A percentile compares a stretch with the other conserved stretches of the same genome.
Evolutionary conservation across 78 protist species (phyloP).

Genomic region (Anaeramoeba flamelloides): DNA sequence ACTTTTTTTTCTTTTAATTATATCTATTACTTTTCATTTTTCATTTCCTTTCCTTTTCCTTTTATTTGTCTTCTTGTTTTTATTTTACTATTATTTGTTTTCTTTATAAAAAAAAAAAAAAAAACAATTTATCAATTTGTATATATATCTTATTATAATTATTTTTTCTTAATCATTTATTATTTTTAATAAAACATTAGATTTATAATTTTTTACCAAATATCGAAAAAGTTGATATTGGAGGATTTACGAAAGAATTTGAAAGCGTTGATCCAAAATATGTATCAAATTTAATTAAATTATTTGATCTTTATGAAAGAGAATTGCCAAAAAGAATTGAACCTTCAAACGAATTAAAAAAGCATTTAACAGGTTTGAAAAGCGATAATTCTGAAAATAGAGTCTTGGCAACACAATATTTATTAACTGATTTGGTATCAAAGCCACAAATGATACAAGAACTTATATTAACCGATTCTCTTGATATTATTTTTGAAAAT

Average conservation of each 20-base stretch:
- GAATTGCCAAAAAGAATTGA: background rate
- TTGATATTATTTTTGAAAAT: background rate
- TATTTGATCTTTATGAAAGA: background rate
- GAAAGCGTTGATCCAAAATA: background rate
- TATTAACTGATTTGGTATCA: background rate
- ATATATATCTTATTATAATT: background rate
- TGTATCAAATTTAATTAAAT: background rate
- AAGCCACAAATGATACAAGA: background rate
- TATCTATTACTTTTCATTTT: too few relatives aligned
- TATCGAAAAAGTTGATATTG: background rate
- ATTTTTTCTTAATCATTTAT: background rate
- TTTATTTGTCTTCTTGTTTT: too few relatives aligned
- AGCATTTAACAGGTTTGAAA: background rate
- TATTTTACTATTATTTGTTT: too few relatives aligned
- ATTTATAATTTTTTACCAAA: background rate
- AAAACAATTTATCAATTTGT: too few relatives aligned
- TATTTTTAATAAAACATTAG: background rate
- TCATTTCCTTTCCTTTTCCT: too few relatives aligned
- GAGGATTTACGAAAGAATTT: background rate
- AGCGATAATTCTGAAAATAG: background rate
- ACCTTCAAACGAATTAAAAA: background rate
- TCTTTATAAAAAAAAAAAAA: too few relatives aligned
- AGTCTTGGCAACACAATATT: background rate
- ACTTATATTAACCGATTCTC: background rate
- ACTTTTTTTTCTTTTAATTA: too few relatives aligned